Evolutionary conservation across 768 basidiomycete species (phyloP), one percentile per base, ranked within the genome.

Genomic region (Butyriboletus loyo): DNA sequence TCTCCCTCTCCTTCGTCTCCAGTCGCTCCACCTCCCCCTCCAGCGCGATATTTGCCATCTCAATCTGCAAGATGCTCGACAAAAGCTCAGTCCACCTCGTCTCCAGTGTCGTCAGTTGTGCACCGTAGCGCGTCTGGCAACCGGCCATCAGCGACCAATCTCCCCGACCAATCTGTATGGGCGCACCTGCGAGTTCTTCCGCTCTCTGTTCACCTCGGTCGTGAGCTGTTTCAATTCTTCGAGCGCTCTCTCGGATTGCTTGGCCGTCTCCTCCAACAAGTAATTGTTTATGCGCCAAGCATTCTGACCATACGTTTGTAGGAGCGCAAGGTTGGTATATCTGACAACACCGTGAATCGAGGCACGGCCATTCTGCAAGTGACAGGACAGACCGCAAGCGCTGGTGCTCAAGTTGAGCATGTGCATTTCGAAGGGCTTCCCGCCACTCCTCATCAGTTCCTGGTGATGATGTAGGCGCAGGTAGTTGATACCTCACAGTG

Each of bases 201-300:
- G 80, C 51, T 87, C 84, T 44, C 96, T 78, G 66, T 98, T 98
- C 53, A 98, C 77, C 51, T 89, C 89, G 0, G 88, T 85, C 0
- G 89, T 90, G 45, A 85, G 67, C 64, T 91, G 80, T 67, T 86
- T 87, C 53, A 94, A 59, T 57, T 87, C 83, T 62, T 92, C 92
- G n/a, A 89, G 68, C 10, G 83, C 75, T 56, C 76, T 77, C 68
- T 93, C 92, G 8, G 82, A 73, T 53, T 83, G 80, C 61, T 85
- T 86, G 8, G 86, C 83, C 31, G 86, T 83, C 24, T 83, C 78
- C 67, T 96, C 92, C 22, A 94, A 73, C 30, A 89, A 76, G 63
- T 92, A 93, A 69, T 98, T 98, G 65, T 91, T 85, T 69, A 94
- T 84, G 55, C 89, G 82, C 89, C 91, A 96, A 13, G 89, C 87